Conservation (phyloP, 1,139 yeast species). For the Kodamaea sp. region DNA sequence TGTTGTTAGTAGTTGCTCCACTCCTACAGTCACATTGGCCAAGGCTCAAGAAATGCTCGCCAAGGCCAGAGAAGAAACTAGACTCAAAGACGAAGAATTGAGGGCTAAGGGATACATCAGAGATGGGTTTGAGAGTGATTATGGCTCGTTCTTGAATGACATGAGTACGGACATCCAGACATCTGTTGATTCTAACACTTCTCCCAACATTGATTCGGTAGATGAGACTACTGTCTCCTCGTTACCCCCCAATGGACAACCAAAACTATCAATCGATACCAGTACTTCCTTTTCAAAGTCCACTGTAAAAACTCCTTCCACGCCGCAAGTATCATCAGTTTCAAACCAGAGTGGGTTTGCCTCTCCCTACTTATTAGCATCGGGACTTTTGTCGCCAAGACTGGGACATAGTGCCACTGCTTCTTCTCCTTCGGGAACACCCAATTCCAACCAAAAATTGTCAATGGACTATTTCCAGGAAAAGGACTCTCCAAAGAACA, state of each 20-base stretch:
- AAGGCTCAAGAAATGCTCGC: slow-evolving; percentile 86
- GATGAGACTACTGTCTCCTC: slow-evolving; percentile 34
- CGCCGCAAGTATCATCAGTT: slow-evolving; percentile 28
- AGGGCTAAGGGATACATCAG: slow-evolving; percentile 39
- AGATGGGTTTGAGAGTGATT: slow-evolving; percentile 25
- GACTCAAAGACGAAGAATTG: slow-evolving; percentile 58
- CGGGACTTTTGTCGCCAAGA: slow-evolving; percentile 55
- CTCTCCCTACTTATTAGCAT: slow-evolving; percentile 61
- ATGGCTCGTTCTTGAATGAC: slow-evolving; percentile 24
- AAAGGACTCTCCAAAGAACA: slow-evolving; percentile 4
- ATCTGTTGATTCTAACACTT: slow-evolving; percentile 15
- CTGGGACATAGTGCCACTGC: slow-evolving; percentile 24
- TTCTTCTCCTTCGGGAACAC: slow-evolving; percentile 25
- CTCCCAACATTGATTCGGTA: slow-evolving; percentile 34
- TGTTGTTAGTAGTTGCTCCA: slow-evolving; percentile 88
- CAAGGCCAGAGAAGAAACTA: slow-evolving; percentile 75
- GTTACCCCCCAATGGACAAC: slow-evolving; percentile 14
- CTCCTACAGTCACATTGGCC: slow-evolving; percentile 86
- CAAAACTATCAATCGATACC: slow-evolving; percentile 41
- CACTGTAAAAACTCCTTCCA: slow-evolving; percentile 26
- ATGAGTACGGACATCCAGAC: slow-evolving; percentile 17
- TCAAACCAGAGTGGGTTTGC: slow-evolving; percentile 47
- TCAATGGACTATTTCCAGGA: slow-evolving; percentile 16
- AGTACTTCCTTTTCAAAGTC: slow-evolving; percentile 13
- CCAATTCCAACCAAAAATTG: slow-evolving; percentile 16